Evolutionary conservation across 805 yeast species (phyloP).

Genomic region (Schwanniomyces pseudopolymorphus): DNA sequence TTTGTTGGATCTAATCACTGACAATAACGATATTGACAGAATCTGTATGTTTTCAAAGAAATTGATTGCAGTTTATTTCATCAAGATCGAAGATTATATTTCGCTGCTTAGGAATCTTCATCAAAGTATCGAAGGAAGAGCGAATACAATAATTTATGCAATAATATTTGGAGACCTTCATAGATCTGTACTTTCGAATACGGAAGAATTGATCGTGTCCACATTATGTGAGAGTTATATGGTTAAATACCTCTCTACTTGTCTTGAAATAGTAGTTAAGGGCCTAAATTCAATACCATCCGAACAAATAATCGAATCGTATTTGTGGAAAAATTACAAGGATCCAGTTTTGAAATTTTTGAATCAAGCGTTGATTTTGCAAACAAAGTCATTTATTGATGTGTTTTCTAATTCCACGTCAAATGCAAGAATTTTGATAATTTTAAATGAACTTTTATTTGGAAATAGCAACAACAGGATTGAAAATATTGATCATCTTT

Average conservation of each 20-base stretch:
- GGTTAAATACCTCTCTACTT: conserved; percentile 8
- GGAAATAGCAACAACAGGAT: background rate
- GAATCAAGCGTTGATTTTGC: conserved; percentile 11
- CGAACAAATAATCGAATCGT: conserved; percentile 2
- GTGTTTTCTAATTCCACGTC: conserved; percentile 15
- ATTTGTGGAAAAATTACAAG: conserved; percentile 3
- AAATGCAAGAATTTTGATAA: conserved; percentile 13
- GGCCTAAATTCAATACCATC: conserved; percentile 6
- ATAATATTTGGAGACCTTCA: conserved; percentile 8
- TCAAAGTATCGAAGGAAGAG: conserved; percentile 1
- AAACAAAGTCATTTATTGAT: conserved; percentile 22
- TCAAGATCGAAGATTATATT: conserved; percentile 3
- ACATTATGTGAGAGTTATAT: conserved; percentile 13
- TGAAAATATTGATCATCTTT: conserved; percentile 15
- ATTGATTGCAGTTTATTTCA: conserved; percentile 12
- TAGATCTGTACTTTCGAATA: conserved; percentile 3
- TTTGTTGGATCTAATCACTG: conserved; percentile 2
- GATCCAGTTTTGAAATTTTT: conserved; percentile 11
- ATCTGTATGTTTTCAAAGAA: conserved; percentile 12
- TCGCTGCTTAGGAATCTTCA: background rate
- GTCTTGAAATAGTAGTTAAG: conserved; percentile 12
- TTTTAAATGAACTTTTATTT: conserved; percentile 17
- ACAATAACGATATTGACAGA: background rate
- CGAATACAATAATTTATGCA: conserved; percentile 5
- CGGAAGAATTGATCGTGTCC: conserved; percentile 12